Conservation (phyloP, 495 filamentous ascomycete genomes). For the Amniculicola lignicola region DNA sequence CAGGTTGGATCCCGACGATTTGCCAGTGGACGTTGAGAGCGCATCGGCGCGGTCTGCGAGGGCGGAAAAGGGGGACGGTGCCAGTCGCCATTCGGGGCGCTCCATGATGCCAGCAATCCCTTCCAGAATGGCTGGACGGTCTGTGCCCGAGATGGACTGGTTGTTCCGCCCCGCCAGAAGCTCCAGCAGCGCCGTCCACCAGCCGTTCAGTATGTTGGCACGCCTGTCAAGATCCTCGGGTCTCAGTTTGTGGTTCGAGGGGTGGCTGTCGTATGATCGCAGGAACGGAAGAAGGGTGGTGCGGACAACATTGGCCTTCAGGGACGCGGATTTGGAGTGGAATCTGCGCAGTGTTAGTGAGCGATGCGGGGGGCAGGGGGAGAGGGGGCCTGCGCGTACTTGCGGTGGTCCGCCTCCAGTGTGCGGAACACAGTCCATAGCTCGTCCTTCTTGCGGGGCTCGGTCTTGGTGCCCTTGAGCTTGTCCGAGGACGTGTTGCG, state of each 20-base stretch:
- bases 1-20: slow-evolving; percentile 53
- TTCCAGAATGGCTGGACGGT: slow-evolving; percentile 80
- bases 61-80: slow-evolving; percentile 62
- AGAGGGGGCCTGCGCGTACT: no score
- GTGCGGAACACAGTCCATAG: slow-evolving; percentile 82
- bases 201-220: slow-evolving; percentile 80
- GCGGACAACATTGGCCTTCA: slow-evolving; percentile 79
- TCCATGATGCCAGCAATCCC: slow-evolving; percentile 82
- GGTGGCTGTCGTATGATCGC: slow-evolving; percentile 64
- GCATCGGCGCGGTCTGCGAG: slow-evolving; percentile 49
- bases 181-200: slow-evolving; percentile 90
- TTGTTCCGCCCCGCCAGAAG: slow-evolving; percentile 75
- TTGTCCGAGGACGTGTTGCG: slow-evolving; percentile 46
- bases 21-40: slow-evolving; percentile 43
- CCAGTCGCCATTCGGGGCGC: slow-evolving; percentile 83
- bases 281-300: slow-evolving; percentile 81
- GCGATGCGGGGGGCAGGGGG: no score
- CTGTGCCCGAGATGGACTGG: slow-evolving; percentile 68
- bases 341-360: slow-evolving; percentile 48
- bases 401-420: slow-evolving; percentile 79
- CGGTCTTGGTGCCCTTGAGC: slow-evolving; percentile 36
- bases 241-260: slow-evolving; percentile 62
- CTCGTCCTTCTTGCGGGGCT: slow-evolving; percentile 68
- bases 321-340: slow-evolving; percentile 67
- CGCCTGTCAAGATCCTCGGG: slow-evolving; percentile 86